Conservation (phyloP, 495 filamentous ascomycete species). For the Tuber aestivum region DNA sequence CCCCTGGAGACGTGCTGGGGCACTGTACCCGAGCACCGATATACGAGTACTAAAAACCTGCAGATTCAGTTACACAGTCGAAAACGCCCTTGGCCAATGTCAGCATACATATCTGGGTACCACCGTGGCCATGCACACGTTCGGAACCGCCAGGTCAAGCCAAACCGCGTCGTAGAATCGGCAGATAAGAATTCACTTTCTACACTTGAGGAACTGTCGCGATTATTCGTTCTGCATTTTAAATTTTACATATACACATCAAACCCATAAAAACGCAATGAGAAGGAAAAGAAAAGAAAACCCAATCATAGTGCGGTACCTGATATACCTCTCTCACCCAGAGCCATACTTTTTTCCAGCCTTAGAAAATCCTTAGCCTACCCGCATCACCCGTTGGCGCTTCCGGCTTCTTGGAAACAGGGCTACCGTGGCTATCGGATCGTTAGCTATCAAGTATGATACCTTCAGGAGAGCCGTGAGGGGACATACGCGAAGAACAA, state of each 20-base stretch:
- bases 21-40: too few relatives aligned
- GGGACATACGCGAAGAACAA: conserved; percentile 79
- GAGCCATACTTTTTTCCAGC: background rate
- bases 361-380: conserved; percentile 34
- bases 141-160: background rate
- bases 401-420: conserved; percentile 53
- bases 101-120: background rate
- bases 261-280: conserved; percentile 5
- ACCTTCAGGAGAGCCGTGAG: background rate
- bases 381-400: conserved; percentile 31
- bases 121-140: too few relatives aligned
- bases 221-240: background rate
- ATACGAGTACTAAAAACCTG: too few relatives aligned
- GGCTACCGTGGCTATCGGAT: conserved; percentile 54
- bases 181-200: background rate
- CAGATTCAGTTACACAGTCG: background rate
- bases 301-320: background rate
- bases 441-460: background rate
- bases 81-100: background rate
- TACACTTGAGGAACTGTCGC: background rate
- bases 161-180: background rate
- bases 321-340: background rate
- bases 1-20: background rate
- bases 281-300: background rate
- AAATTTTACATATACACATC: background rate